Evolutionary conservation across 352 stramenopile species (phyloP).

Genomic region (Globisporangium alternatum): DNA sequence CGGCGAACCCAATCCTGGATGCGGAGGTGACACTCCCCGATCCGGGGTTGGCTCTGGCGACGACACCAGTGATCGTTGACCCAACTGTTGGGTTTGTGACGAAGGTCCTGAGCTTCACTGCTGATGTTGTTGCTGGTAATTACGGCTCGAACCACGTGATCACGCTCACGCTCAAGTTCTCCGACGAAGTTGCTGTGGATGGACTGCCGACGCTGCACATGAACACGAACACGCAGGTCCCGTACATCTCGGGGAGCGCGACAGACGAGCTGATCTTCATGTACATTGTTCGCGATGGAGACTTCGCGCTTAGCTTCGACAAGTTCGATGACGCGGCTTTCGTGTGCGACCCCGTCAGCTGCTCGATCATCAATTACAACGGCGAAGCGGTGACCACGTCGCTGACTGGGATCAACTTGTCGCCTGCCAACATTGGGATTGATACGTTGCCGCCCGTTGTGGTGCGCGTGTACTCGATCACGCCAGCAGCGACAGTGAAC

Average conservation of each 20-base stretch:
- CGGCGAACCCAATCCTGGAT: slow-evolving; percentile 45
- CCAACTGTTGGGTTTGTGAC: slow-evolving; percentile 37
- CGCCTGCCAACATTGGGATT: slow-evolving; percentile 51
- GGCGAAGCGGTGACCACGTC: slow-evolving; percentile 31
- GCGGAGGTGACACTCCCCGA: slow-evolving; percentile 49
- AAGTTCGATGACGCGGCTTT: slow-evolving; percentile 57
- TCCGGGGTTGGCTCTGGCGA: slow-evolving; percentile 36
- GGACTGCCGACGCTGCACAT: slow-evolving; percentile 51
- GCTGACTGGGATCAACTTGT: slow-evolving; percentile 38
- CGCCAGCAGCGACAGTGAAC: slow-evolving; percentile 50
- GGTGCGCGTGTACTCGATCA: slow-evolving; percentile 61
- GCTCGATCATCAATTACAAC: slow-evolving; percentile 76
- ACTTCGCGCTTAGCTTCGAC: slow-evolving; percentile 41
- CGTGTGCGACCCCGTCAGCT: slow-evolving; percentile 37
- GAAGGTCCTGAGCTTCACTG: slow-evolving; percentile 38
- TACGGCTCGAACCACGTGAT: slow-evolving; percentile 80
- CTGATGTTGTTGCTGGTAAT: slow-evolving; percentile 42
- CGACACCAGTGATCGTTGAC: slow-evolving; percentile 49
- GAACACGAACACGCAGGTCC: slow-evolving; percentile 51
- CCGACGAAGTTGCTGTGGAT: slow-evolving; percentile 68
- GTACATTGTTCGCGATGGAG: slow-evolving; percentile 57
- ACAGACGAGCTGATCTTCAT: slow-evolving; percentile 61
- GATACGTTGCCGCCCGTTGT: slow-evolving; percentile 57
- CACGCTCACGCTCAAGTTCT: slow-evolving; percentile 62
- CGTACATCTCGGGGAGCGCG: slow-evolving; percentile 53